These are phyloP conservation scores for Bothriochloa decipiens DNA, from an alignment of 176 grass and related monocot genomes.

Conservation along the genomic window DNA sequence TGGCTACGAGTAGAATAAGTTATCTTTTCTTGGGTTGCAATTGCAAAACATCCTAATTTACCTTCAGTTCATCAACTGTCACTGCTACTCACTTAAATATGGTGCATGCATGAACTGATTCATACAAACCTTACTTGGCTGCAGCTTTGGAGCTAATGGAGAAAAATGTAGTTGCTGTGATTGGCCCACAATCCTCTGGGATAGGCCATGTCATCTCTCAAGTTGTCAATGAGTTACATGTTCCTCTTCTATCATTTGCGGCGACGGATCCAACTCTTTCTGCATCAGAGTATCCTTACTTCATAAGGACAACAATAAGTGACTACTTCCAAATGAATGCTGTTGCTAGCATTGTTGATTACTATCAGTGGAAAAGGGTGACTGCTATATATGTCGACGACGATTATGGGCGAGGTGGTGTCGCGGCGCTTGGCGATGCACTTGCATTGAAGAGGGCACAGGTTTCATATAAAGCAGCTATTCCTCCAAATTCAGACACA, in stretches of 20 bases:
- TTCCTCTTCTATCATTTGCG: constrained; percentile 77
- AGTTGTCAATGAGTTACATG: constrained; percentile 71
- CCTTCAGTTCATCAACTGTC: constrained; percentile 11
- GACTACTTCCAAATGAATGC: constrained; percentile 87
- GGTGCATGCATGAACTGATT: constrained; percentile 26
- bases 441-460: constrained; percentile 54
- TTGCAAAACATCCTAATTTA: not conserved
- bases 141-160: constrained; percentile 77
- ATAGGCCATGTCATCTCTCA: constrained; percentile 80
- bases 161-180: constrained; percentile 71
- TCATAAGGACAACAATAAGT: constrained; percentile 62
- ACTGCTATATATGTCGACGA: constrained; percentile 82
- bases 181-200: constrained; percentile 80
- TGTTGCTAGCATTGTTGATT: constrained; percentile 72
- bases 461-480: constrained; percentile 77
- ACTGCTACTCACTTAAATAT: constrained; percentile 13
- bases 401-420: constrained; percentile 75
- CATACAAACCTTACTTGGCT: constrained; percentile 39
- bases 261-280: constrained; percentile 82
- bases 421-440: constrained; percentile 61
- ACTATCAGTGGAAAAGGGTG: constrained; percentile 73
- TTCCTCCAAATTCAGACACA: constrained; percentile 57
- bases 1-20: constrained; percentile 19
- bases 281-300: constrained; percentile 78
- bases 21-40: constrained; percentile 1